Base-by-base conservation (phyloP, 306 rosid species). In the Sindora glabra region DNA sequence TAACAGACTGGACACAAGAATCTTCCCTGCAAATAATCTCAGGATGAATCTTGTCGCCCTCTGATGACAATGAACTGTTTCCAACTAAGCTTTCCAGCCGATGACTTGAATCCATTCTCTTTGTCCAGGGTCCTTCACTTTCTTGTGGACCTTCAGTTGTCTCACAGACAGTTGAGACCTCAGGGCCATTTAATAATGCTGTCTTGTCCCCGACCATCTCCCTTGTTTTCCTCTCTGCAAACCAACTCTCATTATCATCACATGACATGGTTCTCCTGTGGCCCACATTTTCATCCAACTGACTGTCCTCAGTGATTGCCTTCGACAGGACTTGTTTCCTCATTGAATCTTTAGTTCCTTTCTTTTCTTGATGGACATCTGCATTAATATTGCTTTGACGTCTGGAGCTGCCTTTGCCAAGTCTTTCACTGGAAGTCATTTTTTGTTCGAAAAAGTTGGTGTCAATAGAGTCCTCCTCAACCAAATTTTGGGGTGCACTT, bases 401-500 rank as follows among this genome's bases (percentile, higher is more conserved):
- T 34, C 50, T 59, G 19, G 63, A 69, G 70, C 52, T 38, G 47
- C 53, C n/a, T 60, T 70, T 56, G 46, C 50, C 44, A 6, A 51
- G 73, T 54, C 40, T 75, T 23, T 70, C 73, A 53, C 55, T 24
- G 1, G 39, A n/a, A 39, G 26, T 39, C 48, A 37, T 74, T 71
- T 47, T 66, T 27, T 64, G 74, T 55, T 70, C 77, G 12, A 47
- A 48, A 37, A 26, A 61, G 40, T 70, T 65, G 8, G 51, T 61
- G 36, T 59, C 78, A 22, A 74, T 44, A 45, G 81, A 77, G 56
- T 74, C 82, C 65, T 71, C 73, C 52, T 74, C 81, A n/a, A 77
- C 82, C 5, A 59, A 58, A 27, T 70, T 68, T 12, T 54, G 74
- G 9, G 89, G 85, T 37, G 89, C 77, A 57, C 92, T 82, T 56